Percentiles rank a stretch among this genome's conserved stretches.
Evolutionary conservation across 2,329 filamentous ascomycete genomes (phyloP).

Genomic region (Xylariaceae sp.): DNA sequence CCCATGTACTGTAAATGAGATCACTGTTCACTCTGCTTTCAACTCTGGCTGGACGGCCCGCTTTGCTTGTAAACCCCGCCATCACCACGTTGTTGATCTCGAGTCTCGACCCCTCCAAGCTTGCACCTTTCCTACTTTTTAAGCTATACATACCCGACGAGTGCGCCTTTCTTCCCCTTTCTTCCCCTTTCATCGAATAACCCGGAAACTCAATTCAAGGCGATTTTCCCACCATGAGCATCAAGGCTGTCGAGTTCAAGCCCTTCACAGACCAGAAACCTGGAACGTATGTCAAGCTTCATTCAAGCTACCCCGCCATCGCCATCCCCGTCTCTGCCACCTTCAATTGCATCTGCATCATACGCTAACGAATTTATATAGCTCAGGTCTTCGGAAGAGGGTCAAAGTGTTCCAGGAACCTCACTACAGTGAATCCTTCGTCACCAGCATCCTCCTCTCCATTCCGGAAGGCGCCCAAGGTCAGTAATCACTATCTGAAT

Average conservation of each 20-base stretch:
- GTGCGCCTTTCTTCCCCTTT: neutral
- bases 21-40: slow-evolving; percentile 26
- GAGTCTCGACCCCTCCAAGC: slow-evolving; percentile 1
- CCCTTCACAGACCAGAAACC: slow-evolving; percentile 97
- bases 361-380: slow-evolving; percentile 43
- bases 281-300: slow-evolving; percentile 78
- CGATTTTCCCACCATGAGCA: slow-evolving; percentile 56
- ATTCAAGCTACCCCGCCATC: slow-evolving; percentile 39
- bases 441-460: slow-evolving; percentile 90
- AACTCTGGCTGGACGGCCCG: slow-evolving; percentile 13
- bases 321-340: slow-evolving; percentile 10
- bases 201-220: neutral
- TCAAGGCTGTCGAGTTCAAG: slow-evolving; percentile 78
- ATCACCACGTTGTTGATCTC: neutral
- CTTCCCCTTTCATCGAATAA: neutral
- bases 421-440: slow-evolving; percentile 95
- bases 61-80: slow-evolving; percentile 7
- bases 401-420: slow-evolving; percentile 95
- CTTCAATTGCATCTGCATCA: neutral
- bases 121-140: neutral
- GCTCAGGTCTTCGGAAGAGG: slow-evolving; percentile 98
- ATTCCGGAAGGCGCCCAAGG: slow-evolving; percentile 92
- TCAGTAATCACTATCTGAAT: slow-evolving; percentile 41
- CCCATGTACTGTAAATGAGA: slow-evolving; percentile 27
- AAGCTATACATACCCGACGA: neutral